A percentile compares a stretch with the other conserved stretches of the same genome.
These are phyloP conservation scores for Phascolomyces articulosus DNA, from an alignment of 371 early-diverging fungal genomes.

Conservation along the genomic window DNA sequence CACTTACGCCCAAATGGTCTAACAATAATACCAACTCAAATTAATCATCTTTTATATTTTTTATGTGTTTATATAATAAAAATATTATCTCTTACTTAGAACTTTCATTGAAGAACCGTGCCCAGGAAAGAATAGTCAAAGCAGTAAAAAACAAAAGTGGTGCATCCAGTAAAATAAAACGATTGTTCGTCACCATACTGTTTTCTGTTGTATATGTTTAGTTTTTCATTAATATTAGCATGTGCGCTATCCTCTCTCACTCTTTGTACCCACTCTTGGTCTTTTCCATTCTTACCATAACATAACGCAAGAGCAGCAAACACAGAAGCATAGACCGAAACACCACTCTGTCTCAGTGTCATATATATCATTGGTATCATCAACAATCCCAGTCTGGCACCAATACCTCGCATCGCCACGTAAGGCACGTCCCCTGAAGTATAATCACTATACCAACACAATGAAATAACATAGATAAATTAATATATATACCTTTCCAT, in stretches of 20 bases:
- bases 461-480: too few species aligned
- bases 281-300: constrained; percentile 58
- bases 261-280: background rate
- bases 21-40: background rate
- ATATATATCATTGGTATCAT: constrained; percentile 83
- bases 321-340: constrained; percentile 67
- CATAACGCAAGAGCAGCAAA: constrained; percentile 71
- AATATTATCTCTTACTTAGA: background rate
- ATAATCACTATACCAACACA: constrained; percentile 24
- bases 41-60: background rate
- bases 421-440: constrained; percentile 74
- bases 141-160: constrained; percentile 86
- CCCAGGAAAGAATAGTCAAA: constrained; percentile 75
- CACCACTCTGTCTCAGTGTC: constrained; percentile 78
- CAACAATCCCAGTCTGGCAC: constrained; percentile 74
- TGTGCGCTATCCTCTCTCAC: background rate
- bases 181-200: constrained; percentile 84
- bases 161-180: constrained; percentile 91
- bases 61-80: background rate
- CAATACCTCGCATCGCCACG: constrained; percentile 78
- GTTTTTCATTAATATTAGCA: background rate
- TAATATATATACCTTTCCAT: background rate
- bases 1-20: constrained; percentile 67
- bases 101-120: constrained; percentile 71
- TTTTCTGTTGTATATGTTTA: constrained; percentile 65